These are phyloP conservation scores for Colletotrichum melonis DNA, from an alignment of 2,329 filamentous ascomycete genomes.

Conservation along the genomic window DNA sequence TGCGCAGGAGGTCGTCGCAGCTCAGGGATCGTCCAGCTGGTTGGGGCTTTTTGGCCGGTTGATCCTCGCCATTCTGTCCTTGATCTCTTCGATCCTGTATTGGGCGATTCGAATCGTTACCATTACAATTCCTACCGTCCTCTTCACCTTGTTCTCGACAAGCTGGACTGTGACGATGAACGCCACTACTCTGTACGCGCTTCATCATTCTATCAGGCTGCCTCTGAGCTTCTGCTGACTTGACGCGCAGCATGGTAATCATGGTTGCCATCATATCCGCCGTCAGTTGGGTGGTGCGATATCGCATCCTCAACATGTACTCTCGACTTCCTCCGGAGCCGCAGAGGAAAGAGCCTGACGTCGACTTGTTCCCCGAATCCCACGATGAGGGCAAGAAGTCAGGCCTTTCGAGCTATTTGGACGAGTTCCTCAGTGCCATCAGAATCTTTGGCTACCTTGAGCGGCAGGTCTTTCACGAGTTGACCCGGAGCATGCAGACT, in stretches of 20 bases:
- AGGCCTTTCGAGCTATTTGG: conserved; percentile 93
- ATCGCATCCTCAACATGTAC: conserved; percentile 98
- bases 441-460: conserved; percentile 99
- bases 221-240: conserved; percentile 35
- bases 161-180: conserved; percentile 99
- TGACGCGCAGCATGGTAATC: conserved; percentile 74
- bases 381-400: conserved; percentile 92
- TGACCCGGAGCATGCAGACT: conserved; percentile 98
- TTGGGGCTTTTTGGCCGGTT: conserved; percentile 67
- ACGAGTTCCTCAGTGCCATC: conserved; percentile 98
- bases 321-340: conserved; percentile 92
- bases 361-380: conserved; percentile 94
- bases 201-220: neutral
- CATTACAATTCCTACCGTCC: conserved; percentile 87
- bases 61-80: conserved; percentile 65
- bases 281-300: conserved; percentile 92
- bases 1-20: conserved; percentile 48
- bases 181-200: conserved; percentile 86
- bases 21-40: conserved; percentile 62
- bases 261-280: conserved; percentile 82
- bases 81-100: conserved; percentile 72
- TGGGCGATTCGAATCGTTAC: conserved; percentile 88
- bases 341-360: conserved; percentile 93
- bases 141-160: conserved; percentile 91
- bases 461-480: conserved; percentile 95